Percentiles rank a stretch among this genome's conserved stretches.
These are phyloP conservation scores for Cyamopsis tetragonoloba DNA, from an alignment of 306 rosid species.

Conservation along the genomic window DNA sequence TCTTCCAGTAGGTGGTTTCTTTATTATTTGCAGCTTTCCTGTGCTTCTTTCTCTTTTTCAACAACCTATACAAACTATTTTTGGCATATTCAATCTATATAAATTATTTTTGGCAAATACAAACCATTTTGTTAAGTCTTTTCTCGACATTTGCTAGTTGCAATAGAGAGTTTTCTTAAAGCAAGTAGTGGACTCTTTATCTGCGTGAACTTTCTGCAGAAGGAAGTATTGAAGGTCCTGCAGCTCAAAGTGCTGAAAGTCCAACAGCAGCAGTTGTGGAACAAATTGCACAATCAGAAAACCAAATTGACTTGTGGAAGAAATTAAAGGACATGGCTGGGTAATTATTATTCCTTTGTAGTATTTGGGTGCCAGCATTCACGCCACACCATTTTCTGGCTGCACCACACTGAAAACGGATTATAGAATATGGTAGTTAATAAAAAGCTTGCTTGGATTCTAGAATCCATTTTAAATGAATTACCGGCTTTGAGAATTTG, in stretches of 20 bases:
- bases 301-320: conserved; percentile 59
- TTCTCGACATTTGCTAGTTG: conserved; percentile 11
- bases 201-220: conserved; percentile 45
- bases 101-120: no score
- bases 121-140: no score
- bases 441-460: no score
- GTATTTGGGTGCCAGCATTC: no score
- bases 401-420: no score
- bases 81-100: conserved; percentile 5
- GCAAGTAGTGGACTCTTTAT: conserved; percentile 7
- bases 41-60: neutral
- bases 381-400: no score
- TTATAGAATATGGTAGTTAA: no score
- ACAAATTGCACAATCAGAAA: conserved; percentile 47
- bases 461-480: no score
- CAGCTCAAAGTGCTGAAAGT: conserved; percentile 43
- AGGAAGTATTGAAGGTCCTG: conserved; percentile 48
- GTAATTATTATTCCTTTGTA: conserved; percentile 45
- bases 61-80: neutral
- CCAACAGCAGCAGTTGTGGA: conserved; percentile 42
- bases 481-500: no score
- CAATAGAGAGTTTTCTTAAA: neutral
- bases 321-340: conserved; percentile 71
- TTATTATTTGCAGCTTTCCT: conserved; percentile 13
- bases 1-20: conserved; percentile 53